A percentile compares a stretch with the other conserved stretches of the same genome.
Evolutionary conservation across 306 rosid species (phyloP).

Genomic region (Lathyrus aphaca): DNA sequence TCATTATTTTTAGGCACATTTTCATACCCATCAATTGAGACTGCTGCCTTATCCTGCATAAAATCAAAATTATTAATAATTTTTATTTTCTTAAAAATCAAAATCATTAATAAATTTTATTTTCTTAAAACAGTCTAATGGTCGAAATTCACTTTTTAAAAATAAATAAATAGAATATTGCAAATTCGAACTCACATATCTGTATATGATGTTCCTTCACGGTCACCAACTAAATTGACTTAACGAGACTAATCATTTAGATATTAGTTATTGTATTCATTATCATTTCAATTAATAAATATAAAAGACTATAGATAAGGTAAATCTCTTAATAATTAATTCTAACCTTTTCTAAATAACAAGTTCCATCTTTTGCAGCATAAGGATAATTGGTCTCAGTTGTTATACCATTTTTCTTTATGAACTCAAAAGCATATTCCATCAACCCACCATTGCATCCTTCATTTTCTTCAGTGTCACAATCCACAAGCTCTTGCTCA

Average conservation of each 20-base stretch:
- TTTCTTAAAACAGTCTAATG: too few species aligned
- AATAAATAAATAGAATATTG: too few species aligned
- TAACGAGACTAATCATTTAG: too few species aligned
- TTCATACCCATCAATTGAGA: conserved; percentile 57
- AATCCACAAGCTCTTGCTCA: conserved; percentile 59
- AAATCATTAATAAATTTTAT: not conserved
- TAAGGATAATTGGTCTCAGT: conserved; percentile 53
- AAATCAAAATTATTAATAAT: not conserved
- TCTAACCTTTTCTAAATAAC: conserved; percentile 44
- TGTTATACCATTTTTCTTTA: conserved; percentile 49
- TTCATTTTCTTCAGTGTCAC: conserved; percentile 44
- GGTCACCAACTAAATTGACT: too few species aligned
- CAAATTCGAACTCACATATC: too few species aligned
- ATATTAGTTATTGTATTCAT: too few species aligned
- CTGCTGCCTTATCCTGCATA: conserved; percentile 44
- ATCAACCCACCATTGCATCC: conserved; percentile 64
- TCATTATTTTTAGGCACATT: conserved; percentile 49
- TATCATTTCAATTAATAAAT: too few species aligned
- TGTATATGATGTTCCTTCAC: too few species aligned
- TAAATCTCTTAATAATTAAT: too few species aligned
- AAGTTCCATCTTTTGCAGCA: conserved; percentile 42
- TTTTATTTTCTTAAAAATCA: too few species aligned
- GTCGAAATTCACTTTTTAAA: too few species aligned
- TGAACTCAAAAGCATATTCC: conserved; percentile 55
- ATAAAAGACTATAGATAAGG: too few species aligned